Evolutionary conservation across 805 yeast genomes (phyloP), one percentile per base, ranked within the genome.

Genomic region (Starmera dryadoides): DNA sequence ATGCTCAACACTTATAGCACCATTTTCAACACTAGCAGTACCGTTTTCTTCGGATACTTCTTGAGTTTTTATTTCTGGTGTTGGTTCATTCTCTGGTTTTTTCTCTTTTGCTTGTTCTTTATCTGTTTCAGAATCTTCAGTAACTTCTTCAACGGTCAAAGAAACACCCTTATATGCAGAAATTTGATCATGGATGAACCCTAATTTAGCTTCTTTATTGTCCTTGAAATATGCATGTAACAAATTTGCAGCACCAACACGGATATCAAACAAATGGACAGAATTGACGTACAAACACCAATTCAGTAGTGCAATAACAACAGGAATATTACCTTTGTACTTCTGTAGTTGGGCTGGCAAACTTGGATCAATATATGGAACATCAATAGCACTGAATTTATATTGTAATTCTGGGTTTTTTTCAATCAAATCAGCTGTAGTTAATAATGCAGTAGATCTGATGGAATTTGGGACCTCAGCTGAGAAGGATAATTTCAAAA

Each of bases 301-400:
- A 45, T 84, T 81, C 23, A 91, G 53, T 36, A 93, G 64, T 0
- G 94, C 87, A 22, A 72, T 68, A 0, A 82, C 68, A 0, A 86
- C 94, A 0, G 97, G 91, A 2, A 86, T 60, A 1, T 73, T 44
- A 21, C 46, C 51, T 4, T 56, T 64, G 37, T 49, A 59, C 5
- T 47, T 42, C 35, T 46, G 52, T 14, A 50, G 32, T 30, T 55
- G 62, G 6, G 49, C 33, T 0, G 79, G 78, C 38, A 76, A 52
- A 5, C 81, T 67, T 10, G 96, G 87, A 52, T 87, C 97, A 40
- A 89, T 68, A 54, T 81, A 86, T 0, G 98, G 98, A 7, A 93
- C 96, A 58, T 93, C 98, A 12, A 91, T 79, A 39, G 78, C 79
- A 2, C 87, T 70, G 49, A 91, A 82, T 42, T 77, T 77, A 12